Percentiles rank a stretch among this genome's conserved stretches.
Conservation (phyloP, 345 rosid species). For the Toxicodendron radicans region DNA sequence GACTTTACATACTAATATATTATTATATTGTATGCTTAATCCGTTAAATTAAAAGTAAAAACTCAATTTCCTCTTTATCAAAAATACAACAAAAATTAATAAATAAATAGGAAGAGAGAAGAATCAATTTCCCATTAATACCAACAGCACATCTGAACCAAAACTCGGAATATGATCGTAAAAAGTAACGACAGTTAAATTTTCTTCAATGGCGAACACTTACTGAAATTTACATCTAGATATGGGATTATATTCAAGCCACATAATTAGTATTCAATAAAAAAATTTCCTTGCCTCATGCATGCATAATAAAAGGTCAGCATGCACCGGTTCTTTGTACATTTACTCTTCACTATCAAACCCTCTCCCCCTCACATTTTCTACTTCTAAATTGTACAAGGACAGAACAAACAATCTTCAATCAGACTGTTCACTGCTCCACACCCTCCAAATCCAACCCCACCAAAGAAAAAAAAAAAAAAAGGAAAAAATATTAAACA, state of each 20-base stretch:
- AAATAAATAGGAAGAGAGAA: background rate
- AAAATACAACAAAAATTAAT: background rate
- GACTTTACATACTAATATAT: too few species aligned
- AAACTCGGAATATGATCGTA: background rate
- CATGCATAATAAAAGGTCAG: constrained; percentile 42
- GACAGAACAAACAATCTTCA: constrained; percentile 2
- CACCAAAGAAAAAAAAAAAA: background rate
- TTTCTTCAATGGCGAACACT: background rate
- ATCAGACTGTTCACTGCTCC: constrained; percentile 4
- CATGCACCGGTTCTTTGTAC: constrained; percentile 29
- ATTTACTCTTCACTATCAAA: background rate
- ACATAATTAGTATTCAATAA: background rate
- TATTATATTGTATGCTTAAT: too few species aligned
- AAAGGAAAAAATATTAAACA: background rate
- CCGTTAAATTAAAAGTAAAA: too few species aligned
- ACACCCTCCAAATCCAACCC: background rate
- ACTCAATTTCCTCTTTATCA: too few species aligned
- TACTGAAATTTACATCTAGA: background rate
- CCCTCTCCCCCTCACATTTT: background rate
- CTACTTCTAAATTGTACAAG: constrained; percentile 20
- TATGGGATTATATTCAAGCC: background rate
- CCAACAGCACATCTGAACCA: too few species aligned
- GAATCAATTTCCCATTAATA: background rate
- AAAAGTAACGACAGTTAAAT: background rate
- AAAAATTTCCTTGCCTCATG: constrained; percentile 13